Base-by-base conservation (phyloP, 2,329 filamentous ascomycete genomes). In the Cladosporium velox region DNA sequence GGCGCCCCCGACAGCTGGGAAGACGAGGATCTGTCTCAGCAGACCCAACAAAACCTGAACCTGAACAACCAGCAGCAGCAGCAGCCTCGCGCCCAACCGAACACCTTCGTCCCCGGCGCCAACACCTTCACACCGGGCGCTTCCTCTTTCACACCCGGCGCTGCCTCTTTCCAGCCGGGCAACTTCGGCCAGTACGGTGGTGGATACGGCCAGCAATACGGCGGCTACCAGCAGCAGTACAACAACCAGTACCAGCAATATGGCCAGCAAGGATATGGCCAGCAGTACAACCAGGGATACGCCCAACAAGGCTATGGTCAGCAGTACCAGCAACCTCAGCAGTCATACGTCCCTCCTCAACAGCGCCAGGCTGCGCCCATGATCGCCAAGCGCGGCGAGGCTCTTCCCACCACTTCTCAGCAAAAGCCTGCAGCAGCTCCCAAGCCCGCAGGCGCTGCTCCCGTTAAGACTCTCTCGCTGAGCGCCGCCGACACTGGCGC, bases 1-100 rank as follows among this genome's bases (percentile, higher is more conserved):
- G 70, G 69, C 62, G 66, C 65, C 54, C 70, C 72, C 49, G 75
- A 96, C 79, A 97, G 93, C 69, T 98, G 95, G 91, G 93, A 98
- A 82, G 76, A 79, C 70, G 72, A 78, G 55, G 72, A 76, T 54
- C 74, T 79, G 66, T 71, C 77, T 59, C 72, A 75, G 59, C 77
- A 79, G 72, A 73, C 77, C 7, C 77, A 78, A 69, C 77, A 77
- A 67, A 72, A 74, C 54, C 67, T 79, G 68, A 78, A 78, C 70
- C 52, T 77, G 52, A 72, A 75, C 51, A 55, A 32, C 28, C 28
- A 55, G 28, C 64, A 70, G 70, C 67, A 64, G 28, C 64, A 70
- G 70, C 67, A 64, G 61, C 30, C 44, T 60, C 55, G 44, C 26
- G 57, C 57, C 26, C 21, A 3, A 7, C 68, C 61, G 24, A 64